These are phyloP conservation scores for Lagerstroemia speciosa DNA, from an alignment of 345 rosid genomes.

Conservation along the genomic window DNA sequence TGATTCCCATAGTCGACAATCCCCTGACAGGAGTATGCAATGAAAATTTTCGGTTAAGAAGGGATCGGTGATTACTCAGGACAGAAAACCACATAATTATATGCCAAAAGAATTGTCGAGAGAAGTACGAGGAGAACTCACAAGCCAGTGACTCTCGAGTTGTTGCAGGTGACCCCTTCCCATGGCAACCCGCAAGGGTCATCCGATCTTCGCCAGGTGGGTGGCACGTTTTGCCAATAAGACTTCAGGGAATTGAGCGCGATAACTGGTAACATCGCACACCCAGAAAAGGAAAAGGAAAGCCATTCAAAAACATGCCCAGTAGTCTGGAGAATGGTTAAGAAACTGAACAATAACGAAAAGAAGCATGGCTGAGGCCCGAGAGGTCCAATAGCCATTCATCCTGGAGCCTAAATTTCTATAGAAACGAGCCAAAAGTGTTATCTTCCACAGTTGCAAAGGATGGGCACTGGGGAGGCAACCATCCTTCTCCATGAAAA, in stretches of 20 bases:
- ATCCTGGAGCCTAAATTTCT: not conserved
- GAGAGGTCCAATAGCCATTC: not conserved
- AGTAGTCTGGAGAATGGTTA: not conserved
- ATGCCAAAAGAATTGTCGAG: not conserved
- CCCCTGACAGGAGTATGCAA: conserved; percentile 31
- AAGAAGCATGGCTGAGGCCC: not conserved
- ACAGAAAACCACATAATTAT: not conserved
- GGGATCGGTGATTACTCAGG: not conserved
- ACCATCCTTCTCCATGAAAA: not conserved
- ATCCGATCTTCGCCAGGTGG: conserved; percentile 56
- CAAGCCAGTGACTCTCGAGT: conserved; percentile 69
- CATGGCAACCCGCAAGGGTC: conserved; percentile 84
- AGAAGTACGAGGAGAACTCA: conserved; percentile 23
- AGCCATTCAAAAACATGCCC: not conserved
- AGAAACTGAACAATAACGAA: not conserved
- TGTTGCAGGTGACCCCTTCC: conserved; percentile 80
- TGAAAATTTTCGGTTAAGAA: not conserved
- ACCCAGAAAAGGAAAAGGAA: no score
- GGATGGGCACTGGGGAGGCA: not conserved
- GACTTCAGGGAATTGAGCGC: conserved; percentile 68
- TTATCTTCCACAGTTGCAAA: not conserved
- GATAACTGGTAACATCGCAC: conserved; percentile 34
- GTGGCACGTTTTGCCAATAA: conserved; percentile 65
- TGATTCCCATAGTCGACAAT: conserved; percentile 69
- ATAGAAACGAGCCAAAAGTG: not conserved